Evolutionary conservation across 1,139 yeast genomes (phyloP), one percentile per base, ranked within the genome.

Genomic region (Sugiyamaella pinicola): DNA sequence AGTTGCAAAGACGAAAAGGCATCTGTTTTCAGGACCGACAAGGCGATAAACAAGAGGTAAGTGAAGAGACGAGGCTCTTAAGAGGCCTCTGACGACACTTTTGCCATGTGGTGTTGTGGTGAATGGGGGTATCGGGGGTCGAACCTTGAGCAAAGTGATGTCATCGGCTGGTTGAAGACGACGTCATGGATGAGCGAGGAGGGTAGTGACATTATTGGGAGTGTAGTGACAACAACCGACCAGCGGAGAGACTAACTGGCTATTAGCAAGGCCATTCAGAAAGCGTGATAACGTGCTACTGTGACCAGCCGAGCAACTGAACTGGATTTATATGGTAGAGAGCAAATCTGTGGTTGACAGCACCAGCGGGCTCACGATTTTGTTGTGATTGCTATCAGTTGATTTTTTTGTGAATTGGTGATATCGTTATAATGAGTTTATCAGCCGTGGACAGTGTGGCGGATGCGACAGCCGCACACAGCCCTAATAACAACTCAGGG

Each of bases 101-200:
- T n/a, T n/a, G n/a, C n/a, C n/a, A n/a, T n/a, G 8, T 4, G 31
- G 31, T 10, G n/a, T 10, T n/a, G 31, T 26, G 8, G 31, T 26
- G 31, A n/a, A 26, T 26, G 8, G 12, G 29, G 21, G 18, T n/a
- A n/a, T 33, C 41, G 24, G 12, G 12, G 9, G 31, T 26, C 34
- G 41, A 45, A 45, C 41, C 35, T 37, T 45, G 49, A 45, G 49
- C 42, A 45, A 22, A 15, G 49, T 45, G 49, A 45, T 45, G 49
- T 45, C 49, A 45, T 45, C 49, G 47, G 19, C 10, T 35, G 18
- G 17, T 40, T 22, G 15, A 21, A 26, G 28, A 42, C 47, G 47
- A 42, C 47, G 47, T 42, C 47, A 42, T 42, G 47, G 42, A 29
- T 42, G 47, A 40, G 31, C 34, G 19, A 40, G 18, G 42, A 22